Evolutionary conservation across 345 rosid species (phyloP), one percentile per base, ranked within the genome.

Genomic region (Bruguiera gymnorhiza): DNA sequence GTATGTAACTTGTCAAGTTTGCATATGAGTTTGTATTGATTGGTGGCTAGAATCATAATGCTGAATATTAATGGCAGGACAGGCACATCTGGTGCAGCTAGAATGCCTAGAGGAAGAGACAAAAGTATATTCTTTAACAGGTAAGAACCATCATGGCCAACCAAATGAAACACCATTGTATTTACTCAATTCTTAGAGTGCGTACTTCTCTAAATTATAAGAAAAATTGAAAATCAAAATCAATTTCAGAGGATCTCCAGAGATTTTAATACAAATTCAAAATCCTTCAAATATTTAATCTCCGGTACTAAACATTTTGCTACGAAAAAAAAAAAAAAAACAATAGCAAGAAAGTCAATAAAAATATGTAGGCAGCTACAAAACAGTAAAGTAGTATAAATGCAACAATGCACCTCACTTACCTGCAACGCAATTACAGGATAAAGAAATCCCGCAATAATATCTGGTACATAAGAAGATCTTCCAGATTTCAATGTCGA

Each of bases 391-490:
- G 63, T 23, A 60, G 39, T 26, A 37, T 26, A 19, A 55, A 61
- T 0, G 67, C 21, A 66, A 73, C 66, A 61, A 32, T 32, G 55
- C 48, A 58, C 26, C 52, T 4, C 20, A 52, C 77, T 62, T 89
- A 95, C 97, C 97, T 87, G 97, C 82, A 95, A 83, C 53, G 97
- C 85, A 76, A 95, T 84, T 65, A 92, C 86, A 32, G 99, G 99
- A 79, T 88, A 85, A 65, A 95, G 87, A 69, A 92, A 83, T 75
- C 80, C 86, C 60, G 84, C 96, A 58, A 95, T 77, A 70, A 89
- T 83, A 78, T 95, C 97, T 66, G 87, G 85, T 81, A 92, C 78
- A 83, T 76, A 92, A 32, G 99, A 84, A 68, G 99, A 88, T 82
- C 99, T 87, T 78, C 97, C 99, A 26, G 99, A 90, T 84, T 92